phyloP scores from a whole-genome alignment of 73 alveolate species.

The Loxodes magnus region DNA sequence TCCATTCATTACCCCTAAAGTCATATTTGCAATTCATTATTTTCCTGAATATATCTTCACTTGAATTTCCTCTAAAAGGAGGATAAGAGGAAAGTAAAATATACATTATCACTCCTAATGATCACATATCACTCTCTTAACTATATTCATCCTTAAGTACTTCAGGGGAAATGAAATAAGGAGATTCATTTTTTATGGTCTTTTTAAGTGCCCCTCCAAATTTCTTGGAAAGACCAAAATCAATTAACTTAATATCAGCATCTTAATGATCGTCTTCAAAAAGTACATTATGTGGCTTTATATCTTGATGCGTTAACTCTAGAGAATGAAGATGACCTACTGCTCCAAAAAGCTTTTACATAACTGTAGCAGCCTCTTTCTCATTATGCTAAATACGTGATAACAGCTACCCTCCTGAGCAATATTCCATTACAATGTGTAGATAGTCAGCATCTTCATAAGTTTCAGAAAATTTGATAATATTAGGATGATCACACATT shows the following conservation, averaged over 20 bases:
- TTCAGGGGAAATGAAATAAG: conserved; percentile 50
- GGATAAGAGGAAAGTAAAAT: not conserved
- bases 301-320: conserved; percentile 75
- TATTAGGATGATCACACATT: conserved; percentile 32
- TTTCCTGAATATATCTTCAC: not conserved
- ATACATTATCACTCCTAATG: conserved; percentile 21
- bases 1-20: conserved; percentile 10
- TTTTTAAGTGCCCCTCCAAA: conserved; percentile 64
- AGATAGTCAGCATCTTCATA: conserved; percentile 23
- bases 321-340: conserved; percentile 65
- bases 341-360: conserved; percentile 44
- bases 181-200: conserved; percentile 64
- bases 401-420: conserved; percentile 29
- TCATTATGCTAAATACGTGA: conserved; percentile 17
- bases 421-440: conserved; percentile 34
- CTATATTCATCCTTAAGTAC: conserved; percentile 38
- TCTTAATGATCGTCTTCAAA: conserved; percentile 43
- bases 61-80: not conserved
- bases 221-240: conserved; percentile 70
- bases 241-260: conserved; percentile 52
- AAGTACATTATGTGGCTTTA: conserved; percentile 68
- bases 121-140: conserved; percentile 34
- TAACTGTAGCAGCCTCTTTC: conserved; percentile 28
- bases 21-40: conserved; percentile 5
- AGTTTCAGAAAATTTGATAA: conserved; percentile 25